Percentiles rank a stretch among this genome's conserved stretches.
These are phyloP conservation scores for Xanthoconium stramineum DNA, from an alignment of 768 basidiomycete genomes.

Conservation along the genomic window DNA sequence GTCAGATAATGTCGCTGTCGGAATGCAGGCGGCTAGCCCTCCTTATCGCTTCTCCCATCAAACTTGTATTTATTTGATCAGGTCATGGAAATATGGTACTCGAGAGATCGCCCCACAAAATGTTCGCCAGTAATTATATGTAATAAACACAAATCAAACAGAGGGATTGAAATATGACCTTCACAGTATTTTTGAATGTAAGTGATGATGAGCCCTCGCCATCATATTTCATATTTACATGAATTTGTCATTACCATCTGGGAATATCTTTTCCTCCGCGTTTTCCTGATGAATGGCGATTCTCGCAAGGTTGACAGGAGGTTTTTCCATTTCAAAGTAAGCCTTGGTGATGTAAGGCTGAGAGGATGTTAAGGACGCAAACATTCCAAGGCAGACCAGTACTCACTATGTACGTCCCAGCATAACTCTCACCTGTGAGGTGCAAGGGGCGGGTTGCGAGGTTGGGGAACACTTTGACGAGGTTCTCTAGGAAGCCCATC, in stretches of 20 bases:
- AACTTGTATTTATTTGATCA: neutral
- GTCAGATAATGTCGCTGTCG: neutral
- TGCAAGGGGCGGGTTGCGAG: constrained; percentile 63
- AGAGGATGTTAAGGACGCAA: neutral
- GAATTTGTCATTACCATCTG: no score
- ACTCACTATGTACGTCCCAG: constrained; percentile 65
- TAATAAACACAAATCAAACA: neutral
- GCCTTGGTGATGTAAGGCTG: constrained; percentile 75
- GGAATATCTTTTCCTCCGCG: no score
- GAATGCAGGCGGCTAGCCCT: neutral
- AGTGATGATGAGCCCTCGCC: neutral
- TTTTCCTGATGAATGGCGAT: no score
- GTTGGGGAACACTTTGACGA: constrained; percentile 71
- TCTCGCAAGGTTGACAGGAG: constrained; percentile 65
- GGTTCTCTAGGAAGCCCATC: constrained; percentile 69
- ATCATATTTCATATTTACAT: neutral
- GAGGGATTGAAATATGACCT: neutral
- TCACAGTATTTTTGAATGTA: neutral
- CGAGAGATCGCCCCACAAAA: neutral
- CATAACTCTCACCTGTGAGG: constrained; percentile 71
- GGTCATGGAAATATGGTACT: neutral
- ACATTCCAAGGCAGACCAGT: neutral
- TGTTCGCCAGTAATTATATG: neutral
- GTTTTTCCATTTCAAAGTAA: constrained; percentile 57
- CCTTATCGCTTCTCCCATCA: neutral